These are phyloP conservation scores for Mycosphaerella arachidis DNA, from an alignment of 2,329 filamentous ascomycete genomes.

Conservation along the genomic window DNA sequence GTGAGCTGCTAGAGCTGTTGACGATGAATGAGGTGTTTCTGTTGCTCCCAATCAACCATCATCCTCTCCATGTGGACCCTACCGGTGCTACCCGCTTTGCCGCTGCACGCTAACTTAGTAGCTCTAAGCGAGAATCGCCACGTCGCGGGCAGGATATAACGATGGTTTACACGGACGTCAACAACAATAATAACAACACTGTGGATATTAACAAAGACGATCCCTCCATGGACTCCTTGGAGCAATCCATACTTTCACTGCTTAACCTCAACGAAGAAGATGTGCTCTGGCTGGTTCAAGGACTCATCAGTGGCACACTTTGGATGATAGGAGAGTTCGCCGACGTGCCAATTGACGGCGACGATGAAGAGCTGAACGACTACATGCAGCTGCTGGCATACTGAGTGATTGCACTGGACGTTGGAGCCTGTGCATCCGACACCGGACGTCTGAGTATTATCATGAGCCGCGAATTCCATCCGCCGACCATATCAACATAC, in stretches of 20 bases:
- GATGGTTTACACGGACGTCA: background rate
- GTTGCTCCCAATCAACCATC: background rate
- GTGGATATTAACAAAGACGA: background rate
- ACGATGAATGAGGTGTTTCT: background rate
- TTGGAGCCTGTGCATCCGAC: no score
- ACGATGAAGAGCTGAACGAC: slow-evolving; percentile 1
- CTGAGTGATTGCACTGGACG: background rate
- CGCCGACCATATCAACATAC: no score
- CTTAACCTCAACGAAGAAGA: slow-evolving; percentile 7
- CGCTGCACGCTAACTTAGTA: background rate
- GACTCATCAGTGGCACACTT: slow-evolving; percentile 12
- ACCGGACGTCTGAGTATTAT: no score
- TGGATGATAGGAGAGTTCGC: slow-evolving; percentile 15
- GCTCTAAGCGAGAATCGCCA: no score
- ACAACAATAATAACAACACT: background rate
- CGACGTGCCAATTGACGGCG: slow-evolving; percentile 6
- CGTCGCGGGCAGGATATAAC: no score
- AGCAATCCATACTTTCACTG: slow-evolving; percentile 3
- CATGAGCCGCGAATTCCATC: no score
- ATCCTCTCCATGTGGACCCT: background rate
- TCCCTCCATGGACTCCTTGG: background rate
- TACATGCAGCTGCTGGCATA: slow-evolving; percentile 5
- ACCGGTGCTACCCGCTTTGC: background rate
- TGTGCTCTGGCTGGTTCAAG: slow-evolving; percentile 12
- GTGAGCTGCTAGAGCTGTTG: background rate